These are phyloP conservation scores for Bauhinia variegata DNA, from an alignment of 306 rosid species.

Conservation along the genomic window DNA sequence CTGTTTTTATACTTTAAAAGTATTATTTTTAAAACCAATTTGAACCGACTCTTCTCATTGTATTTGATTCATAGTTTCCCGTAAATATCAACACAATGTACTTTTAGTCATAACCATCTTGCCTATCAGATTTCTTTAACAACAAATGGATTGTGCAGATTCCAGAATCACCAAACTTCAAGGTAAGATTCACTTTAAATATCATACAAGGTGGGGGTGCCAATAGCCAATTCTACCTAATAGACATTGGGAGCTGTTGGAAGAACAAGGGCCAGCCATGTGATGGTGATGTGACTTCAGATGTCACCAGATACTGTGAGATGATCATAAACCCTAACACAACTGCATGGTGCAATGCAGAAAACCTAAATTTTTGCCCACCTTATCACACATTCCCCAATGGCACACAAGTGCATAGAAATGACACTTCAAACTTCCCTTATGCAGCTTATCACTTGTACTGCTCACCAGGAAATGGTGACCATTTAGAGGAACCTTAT, in stretches of 20 bases:
- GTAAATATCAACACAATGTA: neutral
- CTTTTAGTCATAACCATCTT: neutral
- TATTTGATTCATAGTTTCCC: no score
- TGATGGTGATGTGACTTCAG: slow-evolving; percentile 56
- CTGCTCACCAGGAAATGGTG: slow-evolving; percentile 63
- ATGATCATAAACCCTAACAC: slow-evolving; percentile 54
- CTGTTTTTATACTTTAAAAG: no score
- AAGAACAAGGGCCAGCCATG: slow-evolving; percentile 58
- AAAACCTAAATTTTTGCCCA: slow-evolving; percentile 46
- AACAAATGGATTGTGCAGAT: slow-evolving; percentile 40
- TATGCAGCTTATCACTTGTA: slow-evolving; percentile 60
- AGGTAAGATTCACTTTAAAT: slow-evolving; percentile 49
- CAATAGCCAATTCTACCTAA: slow-evolving; percentile 58
- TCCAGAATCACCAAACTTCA: slow-evolving; percentile 73
- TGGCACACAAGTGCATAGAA: slow-evolving; percentile 49
- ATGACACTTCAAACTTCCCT: slow-evolving; percentile 48
- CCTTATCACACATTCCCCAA: slow-evolving; percentile 60
- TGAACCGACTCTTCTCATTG: no score
- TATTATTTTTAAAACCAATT: no score
- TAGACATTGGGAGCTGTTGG: slow-evolving; percentile 66
- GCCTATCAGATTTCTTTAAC: neutral
- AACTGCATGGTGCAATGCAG: slow-evolving; percentile 44
- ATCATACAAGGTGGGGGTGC: slow-evolving; percentile 57
- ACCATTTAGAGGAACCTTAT: slow-evolving; percentile 46
- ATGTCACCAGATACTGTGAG: slow-evolving; percentile 58